These are phyloP conservation scores for Termitomyces sp. DNA, from an alignment of 768 basidiomycete species.

Conservation along the genomic window DNA sequence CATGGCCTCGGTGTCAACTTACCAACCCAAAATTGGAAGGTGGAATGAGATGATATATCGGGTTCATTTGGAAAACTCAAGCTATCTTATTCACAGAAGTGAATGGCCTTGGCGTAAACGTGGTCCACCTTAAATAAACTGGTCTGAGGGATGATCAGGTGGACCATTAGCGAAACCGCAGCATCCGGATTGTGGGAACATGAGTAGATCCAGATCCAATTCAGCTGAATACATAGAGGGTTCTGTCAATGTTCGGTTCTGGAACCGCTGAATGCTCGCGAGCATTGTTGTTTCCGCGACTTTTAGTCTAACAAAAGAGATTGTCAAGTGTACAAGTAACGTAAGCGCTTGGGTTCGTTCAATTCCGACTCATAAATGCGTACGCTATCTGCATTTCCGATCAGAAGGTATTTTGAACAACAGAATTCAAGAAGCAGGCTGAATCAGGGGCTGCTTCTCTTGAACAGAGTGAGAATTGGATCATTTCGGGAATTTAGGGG, in stretches of 20 bases:
- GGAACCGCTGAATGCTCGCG: background rate
- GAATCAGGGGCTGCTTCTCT: background rate
- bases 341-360: background rate
- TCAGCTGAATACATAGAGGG: background rate
- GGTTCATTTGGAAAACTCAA: background rate
- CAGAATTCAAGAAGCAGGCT: background rate
- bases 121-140: background rate
- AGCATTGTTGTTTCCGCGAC: background rate
- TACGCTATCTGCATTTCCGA: background rate
- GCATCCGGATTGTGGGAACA: background rate
- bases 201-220: background rate
- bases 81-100: background rate
- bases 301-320: too few relatives aligned
- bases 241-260: background rate
- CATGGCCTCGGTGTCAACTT: background rate
- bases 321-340: background rate
- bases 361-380: background rate
- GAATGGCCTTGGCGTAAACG: background rate
- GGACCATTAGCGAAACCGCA: background rate
- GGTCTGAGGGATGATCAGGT: background rate
- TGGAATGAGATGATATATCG: background rate
- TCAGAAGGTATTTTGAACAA: background rate
- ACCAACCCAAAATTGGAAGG: background rate
- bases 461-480: background rate
- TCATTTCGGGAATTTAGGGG: background rate